Percentiles rank a stretch among this genome's conserved stretches.
Evolutionary conservation across 2,329 filamentous ascomycete species (phyloP).

Genomic region (Elsinoe batatas): DNA sequence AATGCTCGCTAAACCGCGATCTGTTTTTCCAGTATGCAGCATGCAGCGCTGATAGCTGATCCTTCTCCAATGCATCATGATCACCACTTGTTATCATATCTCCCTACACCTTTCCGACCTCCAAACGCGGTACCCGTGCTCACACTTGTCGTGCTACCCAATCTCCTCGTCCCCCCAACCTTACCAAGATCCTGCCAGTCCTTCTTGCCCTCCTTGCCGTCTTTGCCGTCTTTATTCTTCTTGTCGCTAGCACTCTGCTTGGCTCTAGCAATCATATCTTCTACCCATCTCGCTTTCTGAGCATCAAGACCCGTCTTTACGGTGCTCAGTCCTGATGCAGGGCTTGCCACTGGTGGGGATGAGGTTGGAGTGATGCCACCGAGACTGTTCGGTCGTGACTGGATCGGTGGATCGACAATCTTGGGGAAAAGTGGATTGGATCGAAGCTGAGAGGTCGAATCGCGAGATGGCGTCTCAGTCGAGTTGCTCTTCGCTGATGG

Average conservation of each 20-base stretch:
- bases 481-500: background rate
- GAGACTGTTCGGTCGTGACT: background rate
- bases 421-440: slow-evolving; percentile 11
- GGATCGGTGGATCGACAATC: slow-evolving; percentile 4
- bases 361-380: background rate
- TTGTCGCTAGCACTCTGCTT: slow-evolving; percentile 50
- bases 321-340: background rate
- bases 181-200: slow-evolving; percentile 61
- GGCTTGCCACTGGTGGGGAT: background rate
- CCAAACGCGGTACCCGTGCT: slow-evolving; percentile 22
- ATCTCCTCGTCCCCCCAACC: slow-evolving; percentile 60
- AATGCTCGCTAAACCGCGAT: background rate
- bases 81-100: slow-evolving; percentile 5
- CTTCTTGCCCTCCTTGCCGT: slow-evolving; percentile 25
- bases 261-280: slow-evolving; percentile 73
- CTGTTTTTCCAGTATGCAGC: background rate
- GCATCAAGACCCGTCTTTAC: slow-evolving; percentile 51
- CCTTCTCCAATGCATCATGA: background rate
- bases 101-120: background rate
- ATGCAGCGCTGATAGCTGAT: background rate
- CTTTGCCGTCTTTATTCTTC: slow-evolving; percentile 29
- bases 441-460: background rate
- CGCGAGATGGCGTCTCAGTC: background rate
- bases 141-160: slow-evolving; percentile 37
- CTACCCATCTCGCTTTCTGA: slow-evolving; percentile 70